Evolutionary conservation across 2,329 filamentous ascomycete genomes (phyloP), one percentile per base, ranked within the genome.

Genomic region (Aspergillus sp.): DNA sequence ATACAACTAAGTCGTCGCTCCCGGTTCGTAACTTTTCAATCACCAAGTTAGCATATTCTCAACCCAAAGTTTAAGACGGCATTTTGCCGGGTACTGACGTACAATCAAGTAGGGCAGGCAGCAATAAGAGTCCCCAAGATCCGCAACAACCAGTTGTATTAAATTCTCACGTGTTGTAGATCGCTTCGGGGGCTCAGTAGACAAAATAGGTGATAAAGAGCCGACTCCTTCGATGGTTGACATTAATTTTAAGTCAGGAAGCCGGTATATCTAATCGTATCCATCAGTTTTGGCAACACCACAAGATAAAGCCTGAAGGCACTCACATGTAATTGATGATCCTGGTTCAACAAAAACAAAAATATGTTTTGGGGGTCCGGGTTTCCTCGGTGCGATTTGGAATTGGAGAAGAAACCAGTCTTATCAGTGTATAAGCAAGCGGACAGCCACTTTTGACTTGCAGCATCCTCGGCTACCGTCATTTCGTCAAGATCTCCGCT

Each of bases 401-500:
- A 5, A 64, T 60, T 67, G 52, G 80, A 70, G 72, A 90, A 86
- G 60, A 84, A 68, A 6, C 84, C 82, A 15, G 76, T 75, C 2
- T 75, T 80, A 65, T 93, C 90, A n/a, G 82, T 80, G 71, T 96
- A 98, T 0, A 98, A 75, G 66, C 90, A 96, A 9, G 90, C 93
- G 3, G 90, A 90, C 6, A 88, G 78, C 90, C 95, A 97, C 69
- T 89, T 90, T 2, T 83, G 87, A 1, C 82, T 75, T 3, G 88
- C 77, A 1, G 82, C 67, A 8, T 81, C 78, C 27, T 87, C 85
- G 33, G 84, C 79, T 63, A 86, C 82, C 45, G 90, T 85, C 3
- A 96, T 75, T 70, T 96, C 90, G 69, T 96, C 93, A 3, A 98
- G 79, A 66, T 99, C 95, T 45, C 90, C 88, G 67, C 86, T 90